Base-by-base conservation (phyloP, 169 alveolate genomes). In the Babesia ovata region DNA sequence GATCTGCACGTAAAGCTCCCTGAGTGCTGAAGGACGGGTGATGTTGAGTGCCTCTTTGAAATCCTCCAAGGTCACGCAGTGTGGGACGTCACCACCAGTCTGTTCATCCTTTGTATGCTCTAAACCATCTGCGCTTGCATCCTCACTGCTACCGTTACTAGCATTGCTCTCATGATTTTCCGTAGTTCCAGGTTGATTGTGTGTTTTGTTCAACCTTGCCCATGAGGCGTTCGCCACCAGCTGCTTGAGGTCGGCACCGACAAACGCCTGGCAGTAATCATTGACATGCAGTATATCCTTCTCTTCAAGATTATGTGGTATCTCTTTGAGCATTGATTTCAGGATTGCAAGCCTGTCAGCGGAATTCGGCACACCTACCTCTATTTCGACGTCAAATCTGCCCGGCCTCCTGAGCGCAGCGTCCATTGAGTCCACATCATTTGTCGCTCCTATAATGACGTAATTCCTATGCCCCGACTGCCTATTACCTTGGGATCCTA, bases 391-490 rank as follows among this genome's bases (percentile, higher is more conserved):
- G 75, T 98, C 99, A 65, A 98, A 92, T 63, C 99, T 90, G 13
- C 99, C 99, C 17, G 98, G 97, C 76, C 99, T 85, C 71, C 98
- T 95, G 24, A 98, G 70, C 22, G 98, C 97, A 22, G 94, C 91
- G 78, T 96, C 98, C 53, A 98, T 70, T 54, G 94, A 90, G 29
- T 95, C 93, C 19, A 93, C 88, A 56, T 92, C 92, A 72, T 94
- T 95, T 19, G 99, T 97, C 42, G 99, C 91, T 33, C 98, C 99
- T 48, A 98, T 88, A 21, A 97, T 81, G 22, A 96, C 82, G 7
- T 92, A 84, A 17, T 70, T 60, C 13, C 54, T 70, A 26, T 54
- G 36, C 44, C 21, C 19, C 7, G 45, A 24, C 1, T 57, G 49
- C 21, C 29, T 24, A 13, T 50, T 33, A 4, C 10, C 17, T n/a